Evolutionary conservation across 2,329 filamentous ascomycete species (phyloP).

Genomic region (Mycosphaerella arachidis): DNA sequence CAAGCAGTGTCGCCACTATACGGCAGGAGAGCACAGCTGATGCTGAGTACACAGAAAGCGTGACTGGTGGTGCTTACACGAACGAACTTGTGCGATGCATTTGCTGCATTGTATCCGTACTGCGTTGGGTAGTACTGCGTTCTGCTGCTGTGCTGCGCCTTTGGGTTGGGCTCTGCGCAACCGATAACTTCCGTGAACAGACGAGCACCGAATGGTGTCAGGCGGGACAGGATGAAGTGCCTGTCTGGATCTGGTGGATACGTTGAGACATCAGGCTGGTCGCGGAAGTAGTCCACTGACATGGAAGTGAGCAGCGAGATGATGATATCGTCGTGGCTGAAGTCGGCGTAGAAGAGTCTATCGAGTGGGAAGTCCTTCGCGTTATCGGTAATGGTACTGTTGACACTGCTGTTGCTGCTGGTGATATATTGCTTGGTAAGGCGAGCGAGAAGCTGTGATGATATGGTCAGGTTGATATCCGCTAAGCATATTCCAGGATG

Average conservation of each 20-base stretch:
- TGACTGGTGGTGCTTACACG: conserved; percentile 24
- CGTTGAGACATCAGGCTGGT: conserved; percentile 41
- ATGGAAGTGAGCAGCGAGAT: conserved; percentile 49
- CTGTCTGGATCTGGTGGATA: conserved; percentile 43
- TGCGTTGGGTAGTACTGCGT: conserved; percentile 42
- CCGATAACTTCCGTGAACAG: conserved; percentile 55
- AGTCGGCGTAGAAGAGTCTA: conserved; percentile 50
- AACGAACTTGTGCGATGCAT: conserved; percentile 45
- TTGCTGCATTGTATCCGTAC: conserved; percentile 44
- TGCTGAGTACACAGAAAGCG: neutral
- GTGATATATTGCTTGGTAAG: conserved; percentile 46
- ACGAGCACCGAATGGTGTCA: conserved; percentile 54
- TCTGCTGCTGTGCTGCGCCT: conserved; percentile 36
- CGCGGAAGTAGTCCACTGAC: conserved; percentile 52
- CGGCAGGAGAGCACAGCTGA: neutral
- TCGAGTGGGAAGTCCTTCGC: conserved; percentile 44
- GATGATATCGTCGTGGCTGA: conserved; percentile 52
- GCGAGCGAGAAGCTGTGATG: conserved; percentile 41
- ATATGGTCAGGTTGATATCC: neutral
- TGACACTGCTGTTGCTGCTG: conserved; percentile 49
- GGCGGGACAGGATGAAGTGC: conserved; percentile 47
- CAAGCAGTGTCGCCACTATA: neutral
- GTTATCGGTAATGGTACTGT: conserved; percentile 48
- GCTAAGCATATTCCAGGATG: neutral
- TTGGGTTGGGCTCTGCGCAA: conserved; percentile 41